phyloP scores from a whole-genome alignment of 176 grass and related monocot genomes.

The Dactylis glomerata region DNA sequence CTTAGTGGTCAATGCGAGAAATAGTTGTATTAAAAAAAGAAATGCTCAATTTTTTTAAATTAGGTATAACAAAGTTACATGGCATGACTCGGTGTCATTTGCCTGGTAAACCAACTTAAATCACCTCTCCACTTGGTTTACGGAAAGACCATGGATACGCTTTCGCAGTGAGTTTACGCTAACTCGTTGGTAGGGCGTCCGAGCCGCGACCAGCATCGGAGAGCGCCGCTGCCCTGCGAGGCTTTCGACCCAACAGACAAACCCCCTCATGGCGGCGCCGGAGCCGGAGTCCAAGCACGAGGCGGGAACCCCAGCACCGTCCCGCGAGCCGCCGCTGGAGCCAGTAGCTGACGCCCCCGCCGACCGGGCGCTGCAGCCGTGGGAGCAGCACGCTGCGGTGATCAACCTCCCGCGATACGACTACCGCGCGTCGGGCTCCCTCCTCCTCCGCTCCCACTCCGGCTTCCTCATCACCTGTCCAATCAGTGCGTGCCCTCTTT shows the following conservation, averaged over 20 bases:
- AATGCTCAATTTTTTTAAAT: no score
- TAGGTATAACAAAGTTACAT: no score
- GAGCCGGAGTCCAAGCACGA: conserved; percentile 14
- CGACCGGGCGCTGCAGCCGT: conserved; percentile 46
- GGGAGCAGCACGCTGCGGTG: conserved; percentile 86
- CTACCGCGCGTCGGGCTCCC: conserved; percentile 69
- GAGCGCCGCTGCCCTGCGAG: neutral
- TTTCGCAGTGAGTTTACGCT: neutral
- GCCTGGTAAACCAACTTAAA: no score
- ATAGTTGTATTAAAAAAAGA: no score
- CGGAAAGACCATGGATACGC: neutral
- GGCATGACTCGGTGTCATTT: no score
- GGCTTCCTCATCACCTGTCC: conserved; percentile 99
- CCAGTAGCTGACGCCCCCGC: neutral
- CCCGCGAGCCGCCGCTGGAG: conserved; percentile 12
- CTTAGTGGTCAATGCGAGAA: no score
- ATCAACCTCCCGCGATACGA: conserved; percentile 94
- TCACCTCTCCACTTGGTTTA: neutral
- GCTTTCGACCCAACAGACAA: neutral
- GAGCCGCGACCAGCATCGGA: neutral
- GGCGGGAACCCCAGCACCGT: neutral
- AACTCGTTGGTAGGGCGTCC: neutral
- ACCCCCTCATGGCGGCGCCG: conserved; percentile 41
- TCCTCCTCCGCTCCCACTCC: conserved; percentile 67
- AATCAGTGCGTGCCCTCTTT: conserved; percentile 61